Percentiles rank a stretch among this genome's conserved stretches.
phyloP scores from a whole-genome alignment of 129 eudicot species.

The Arctium lappa region DNA sequence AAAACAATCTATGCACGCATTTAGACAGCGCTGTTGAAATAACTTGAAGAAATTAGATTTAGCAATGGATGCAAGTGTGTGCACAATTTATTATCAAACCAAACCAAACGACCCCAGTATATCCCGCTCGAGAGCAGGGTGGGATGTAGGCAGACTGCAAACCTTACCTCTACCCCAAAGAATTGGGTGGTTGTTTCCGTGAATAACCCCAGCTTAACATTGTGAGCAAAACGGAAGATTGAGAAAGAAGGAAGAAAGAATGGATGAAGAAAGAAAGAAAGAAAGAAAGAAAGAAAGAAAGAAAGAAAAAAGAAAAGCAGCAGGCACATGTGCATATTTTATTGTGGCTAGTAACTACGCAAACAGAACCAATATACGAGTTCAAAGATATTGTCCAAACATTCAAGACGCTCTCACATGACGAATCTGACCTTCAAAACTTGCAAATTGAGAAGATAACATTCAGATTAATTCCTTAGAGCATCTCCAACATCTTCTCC shows the following conservation, averaged over 20 bases:
- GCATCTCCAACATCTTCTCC: too few relatives aligned
- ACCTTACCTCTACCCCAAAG: too few relatives aligned
- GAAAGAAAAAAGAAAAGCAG: not conserved
- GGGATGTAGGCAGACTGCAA: too few relatives aligned
- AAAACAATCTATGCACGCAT: not conserved
- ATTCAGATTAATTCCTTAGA: constrained; percentile 1
- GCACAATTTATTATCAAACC: not conserved
- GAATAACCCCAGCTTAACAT: too few relatives aligned
- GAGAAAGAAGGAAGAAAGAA: not conserved
- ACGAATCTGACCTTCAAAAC: not conserved
- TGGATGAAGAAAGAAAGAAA: too few relatives aligned
- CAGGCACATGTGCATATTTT: not conserved
- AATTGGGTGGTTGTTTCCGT: too few relatives aligned
- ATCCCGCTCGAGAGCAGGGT: too few relatives aligned
- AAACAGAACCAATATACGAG: too few relatives aligned
- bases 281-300: too few relatives aligned
- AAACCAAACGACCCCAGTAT: too few relatives aligned
- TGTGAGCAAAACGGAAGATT: too few relatives aligned
- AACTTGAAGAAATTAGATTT: not conserved
- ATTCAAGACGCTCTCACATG: not conserved
- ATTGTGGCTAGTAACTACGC: not conserved
- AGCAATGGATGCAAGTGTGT: not conserved
- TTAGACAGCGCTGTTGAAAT: not conserved
- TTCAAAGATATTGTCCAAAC: not conserved
- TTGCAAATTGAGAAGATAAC: not conserved